Conservation (phyloP, 148 eudicot species). For the Rhododendron ovatum region DNA sequence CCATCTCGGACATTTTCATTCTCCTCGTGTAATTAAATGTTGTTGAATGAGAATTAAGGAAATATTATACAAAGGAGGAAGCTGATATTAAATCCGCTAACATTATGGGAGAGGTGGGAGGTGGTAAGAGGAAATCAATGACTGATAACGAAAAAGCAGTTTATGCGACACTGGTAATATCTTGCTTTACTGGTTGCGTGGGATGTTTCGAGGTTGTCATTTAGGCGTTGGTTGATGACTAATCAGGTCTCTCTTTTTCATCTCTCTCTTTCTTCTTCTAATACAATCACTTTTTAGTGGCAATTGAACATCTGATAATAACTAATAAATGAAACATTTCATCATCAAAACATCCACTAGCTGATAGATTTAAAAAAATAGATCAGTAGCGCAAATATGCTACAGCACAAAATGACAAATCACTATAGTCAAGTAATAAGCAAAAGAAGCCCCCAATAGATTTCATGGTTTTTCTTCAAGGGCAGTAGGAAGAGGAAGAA, state of each 20-base stretch:
- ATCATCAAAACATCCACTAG: not conserved
- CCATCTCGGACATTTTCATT: not conserved
- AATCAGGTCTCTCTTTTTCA: not conserved
- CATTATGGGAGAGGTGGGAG: not conserved
- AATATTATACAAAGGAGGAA: not conserved
- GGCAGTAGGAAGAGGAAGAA: not conserved
- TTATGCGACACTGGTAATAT: not conserved
- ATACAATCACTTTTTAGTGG: not conserved
- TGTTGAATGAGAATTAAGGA: not conserved
- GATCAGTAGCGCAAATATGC: not conserved
- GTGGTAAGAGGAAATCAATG: not conserved
- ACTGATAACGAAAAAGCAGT: not conserved
- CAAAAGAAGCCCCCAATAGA: not conserved
- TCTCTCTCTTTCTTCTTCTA: not conserved
- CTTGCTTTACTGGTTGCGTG: not conserved
- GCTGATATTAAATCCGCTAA: not conserved
- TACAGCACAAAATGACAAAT: not conserved
- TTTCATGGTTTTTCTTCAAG: not conserved
- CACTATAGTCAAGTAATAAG: too few species aligned
- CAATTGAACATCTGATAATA: not conserved
- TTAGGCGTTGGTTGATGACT: not conserved
- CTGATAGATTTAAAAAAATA: not conserved
- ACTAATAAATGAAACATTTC: not conserved
- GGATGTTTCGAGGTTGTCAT: not conserved
- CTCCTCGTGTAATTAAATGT: not conserved